These are phyloP conservation scores for Beauveria scarabaeidicola DNA, from an alignment of 2,329 filamentous ascomycete genomes.

Conservation along the genomic window DNA sequence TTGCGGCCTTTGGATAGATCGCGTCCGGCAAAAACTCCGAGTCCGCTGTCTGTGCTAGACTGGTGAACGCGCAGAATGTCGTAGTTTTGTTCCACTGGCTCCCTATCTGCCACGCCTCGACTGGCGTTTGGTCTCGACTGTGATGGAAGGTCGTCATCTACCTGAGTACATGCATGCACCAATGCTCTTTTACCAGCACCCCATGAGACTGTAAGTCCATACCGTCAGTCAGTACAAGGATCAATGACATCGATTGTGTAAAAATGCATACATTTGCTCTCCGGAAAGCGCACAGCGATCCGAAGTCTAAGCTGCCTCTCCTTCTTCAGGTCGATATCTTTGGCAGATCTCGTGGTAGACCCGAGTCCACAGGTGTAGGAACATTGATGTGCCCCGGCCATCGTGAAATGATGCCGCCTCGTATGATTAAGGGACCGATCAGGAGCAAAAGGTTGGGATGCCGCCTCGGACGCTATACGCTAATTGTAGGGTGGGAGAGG, in stretches of 20 bases:
- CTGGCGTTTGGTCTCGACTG: background rate
- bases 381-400: background rate
- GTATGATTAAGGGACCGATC: background rate
- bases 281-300: background rate
- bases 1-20: slow-evolving; percentile 6
- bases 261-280: background rate
- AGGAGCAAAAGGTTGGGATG: background rate
- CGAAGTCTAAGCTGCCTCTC: background rate
- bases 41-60: slow-evolving; percentile 3
- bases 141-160: background rate
- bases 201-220: background rate
- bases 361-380: background rate
- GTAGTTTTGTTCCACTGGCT: slow-evolving; percentile 2
- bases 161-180: background rate
- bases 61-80: slow-evolving; percentile 12
- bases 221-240: background rate
- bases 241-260: background rate
- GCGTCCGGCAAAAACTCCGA: slow-evolving; percentile 16
- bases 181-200: background rate
- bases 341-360: background rate
- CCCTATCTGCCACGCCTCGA: background rate
- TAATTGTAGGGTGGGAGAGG: background rate
- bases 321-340: background rate
- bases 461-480: background rate
- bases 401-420: background rate